Conservation (phyloP, 345 rosid species). For the Brassica napus region Da-Ae NC_063436.1:772001-772500, state of each 20-base stretch:
- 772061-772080: too few relatives aligned
- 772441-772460: conserved; percentile 21
- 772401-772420: neutral
- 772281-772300: conserved; percentile 25
- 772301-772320: conserved; percentile 23
- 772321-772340: conserved; percentile 33
- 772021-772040: too few relatives aligned
- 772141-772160: neutral
- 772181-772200: neutral
- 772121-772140: neutral
- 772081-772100: too few relatives aligned
- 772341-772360: conserved; percentile 27
- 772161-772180: neutral
- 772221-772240: neutral
- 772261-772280: conserved; percentile 26
- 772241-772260: conserved; percentile 5
- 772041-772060: too few relatives aligned
- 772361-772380: conserved; percentile 15
- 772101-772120: too few relatives aligned
- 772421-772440: conserved; percentile 19
- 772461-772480: neutral
- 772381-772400: conserved; percentile 26
- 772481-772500: neutral
- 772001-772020: too few relatives aligned
- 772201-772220: neutral